Percentiles rank a stretch among this genome's conserved stretches.
Conservation (phyloP, 495 filamentous ascomycete species). For the Penicillium lagena region DNA sequence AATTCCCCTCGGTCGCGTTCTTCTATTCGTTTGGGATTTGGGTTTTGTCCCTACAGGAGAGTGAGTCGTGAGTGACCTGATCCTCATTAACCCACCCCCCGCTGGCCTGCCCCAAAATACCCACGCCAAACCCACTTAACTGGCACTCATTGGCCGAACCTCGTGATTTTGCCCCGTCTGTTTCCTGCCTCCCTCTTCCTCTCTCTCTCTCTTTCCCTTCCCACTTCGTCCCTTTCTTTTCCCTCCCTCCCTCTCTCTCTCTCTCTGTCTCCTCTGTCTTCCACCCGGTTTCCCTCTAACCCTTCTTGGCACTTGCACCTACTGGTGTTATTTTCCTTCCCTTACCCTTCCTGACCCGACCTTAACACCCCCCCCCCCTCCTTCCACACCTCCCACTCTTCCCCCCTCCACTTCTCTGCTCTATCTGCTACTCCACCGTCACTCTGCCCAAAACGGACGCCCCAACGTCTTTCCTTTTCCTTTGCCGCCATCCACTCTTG, state of each 20-base stretch:
- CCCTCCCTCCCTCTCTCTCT: conserved; percentile 2
- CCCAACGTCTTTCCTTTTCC: conserved; percentile 23
- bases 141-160: too few species aligned
- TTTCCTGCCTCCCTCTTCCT: conserved; percentile 12
- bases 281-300: conserved; percentile 2
- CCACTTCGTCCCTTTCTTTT: conserved; percentile 7
- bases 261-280: not conserved
- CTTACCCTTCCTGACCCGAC: conserved; percentile 44
- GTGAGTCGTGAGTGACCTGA: too few species aligned
- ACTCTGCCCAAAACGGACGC: conserved; percentile 49
- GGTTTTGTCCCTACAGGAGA: too few species aligned
- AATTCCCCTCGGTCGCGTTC: too few species aligned
- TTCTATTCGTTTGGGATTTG: too few species aligned
- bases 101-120: too few species aligned
- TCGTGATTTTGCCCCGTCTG: not conserved
- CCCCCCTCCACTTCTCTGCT: conserved; percentile 10
- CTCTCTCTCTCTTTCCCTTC: conserved; percentile 9
- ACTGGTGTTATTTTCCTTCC: conserved; percentile 1
- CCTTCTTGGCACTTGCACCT: not conserved
- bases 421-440: conserved; percentile 20
- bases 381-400: conserved; percentile 23
- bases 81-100: too few species aligned
- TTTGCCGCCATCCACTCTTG: conserved; percentile 9
- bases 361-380: conserved; percentile 3
- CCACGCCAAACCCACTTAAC: too few species aligned